Evolutionary conservation across 768 basidiomycete species (phyloP), one percentile per base, ranked within the genome.

Genomic region (Podaxis rugospora): DNA sequence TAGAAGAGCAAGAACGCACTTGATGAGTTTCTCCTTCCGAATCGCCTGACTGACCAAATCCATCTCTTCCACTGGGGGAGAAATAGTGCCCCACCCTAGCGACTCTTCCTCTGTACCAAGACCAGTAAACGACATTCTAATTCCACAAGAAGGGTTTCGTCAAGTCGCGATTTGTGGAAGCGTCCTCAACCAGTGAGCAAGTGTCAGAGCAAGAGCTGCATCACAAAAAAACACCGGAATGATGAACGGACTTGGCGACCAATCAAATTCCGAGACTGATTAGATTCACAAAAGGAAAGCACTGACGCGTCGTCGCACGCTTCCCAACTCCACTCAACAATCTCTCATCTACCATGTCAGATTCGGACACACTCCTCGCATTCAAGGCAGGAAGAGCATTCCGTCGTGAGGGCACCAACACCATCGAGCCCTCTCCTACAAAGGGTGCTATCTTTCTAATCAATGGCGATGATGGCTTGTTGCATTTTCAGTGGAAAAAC

Each of bases 401-500:
- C 59, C 77, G 90, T 57, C 81, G 88, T 55, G 83, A 82, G 50
- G 82, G 78, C 32, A 84, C 88, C 9, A 89, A 89, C 65, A 78
- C 77, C 46, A 84, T 93, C 5, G 89, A 90, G 56, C 80, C 90
- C 0, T 76, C 75, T 58, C 79, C 87, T 0, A 81, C 82, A 16
- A 93, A 92, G 71, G 92, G 92, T 59, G 88, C 90, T 18, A 78
- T 93, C 64, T 71, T 86, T 11, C 77, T 93, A 46, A 78, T 82
- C 23, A 85, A 81, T 61, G 85, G 83, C 42, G 90, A 92, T 0
- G 92, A 93, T 64, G 89, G 84, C 4, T 76, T 92, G 52, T 70
- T 93, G 62, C 92, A 89, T 71, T 90, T 93, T 65, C 76, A 83
- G 56, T 93, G 92, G 92, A 89, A 85, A 75, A 86, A 91, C 70